Conservation (phyloP, 129 eudicot species). For the Ambrosia trifida region DNA sequence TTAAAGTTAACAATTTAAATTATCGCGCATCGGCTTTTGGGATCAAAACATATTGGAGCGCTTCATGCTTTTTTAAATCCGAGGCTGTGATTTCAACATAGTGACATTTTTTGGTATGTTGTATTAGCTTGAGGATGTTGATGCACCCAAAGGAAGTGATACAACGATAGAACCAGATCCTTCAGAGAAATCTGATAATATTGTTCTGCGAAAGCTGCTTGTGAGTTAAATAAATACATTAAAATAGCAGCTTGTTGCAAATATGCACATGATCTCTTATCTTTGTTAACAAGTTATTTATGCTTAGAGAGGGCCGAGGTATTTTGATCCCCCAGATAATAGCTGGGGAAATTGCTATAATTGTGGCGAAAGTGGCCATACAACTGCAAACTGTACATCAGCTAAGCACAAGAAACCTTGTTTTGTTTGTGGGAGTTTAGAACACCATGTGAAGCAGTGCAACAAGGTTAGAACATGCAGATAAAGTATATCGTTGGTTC, state of each 20-base stretch:
- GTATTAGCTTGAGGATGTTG: conserved; percentile 38
- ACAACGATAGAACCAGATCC: conserved; percentile 36
- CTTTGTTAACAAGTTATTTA: conserved; percentile 28
- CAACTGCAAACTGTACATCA: conserved; percentile 60
- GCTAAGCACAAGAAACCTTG: conserved; percentile 82
- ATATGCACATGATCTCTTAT: conserved; percentile 23
- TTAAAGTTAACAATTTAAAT: no score
- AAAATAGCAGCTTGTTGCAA: conserved; percentile 29
- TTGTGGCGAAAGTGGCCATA: conserved; percentile 83
- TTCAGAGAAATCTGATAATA: conserved; percentile 58
- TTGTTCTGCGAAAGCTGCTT: conserved; percentile 81
- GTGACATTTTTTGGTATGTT: no score
- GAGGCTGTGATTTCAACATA: no score
- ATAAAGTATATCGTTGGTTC: neutral
- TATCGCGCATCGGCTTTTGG: no score
- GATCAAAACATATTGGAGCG: no score
- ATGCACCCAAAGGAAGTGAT: conserved; percentile 32
- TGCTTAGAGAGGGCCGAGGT: conserved; percentile 89
- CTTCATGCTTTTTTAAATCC: no score
- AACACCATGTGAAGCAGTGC: conserved; percentile 76
- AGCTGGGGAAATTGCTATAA: conserved; percentile 93
- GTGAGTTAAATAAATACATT: conserved; percentile 61
- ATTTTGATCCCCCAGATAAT: conserved; percentile 92
- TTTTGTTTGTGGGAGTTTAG: conserved; percentile 90
- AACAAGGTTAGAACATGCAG: conserved; percentile 52